These are phyloP conservation scores for Gastrodia elata DNA, from an alignment of 106 monocot species.

Conservation along the genomic window DNA sequence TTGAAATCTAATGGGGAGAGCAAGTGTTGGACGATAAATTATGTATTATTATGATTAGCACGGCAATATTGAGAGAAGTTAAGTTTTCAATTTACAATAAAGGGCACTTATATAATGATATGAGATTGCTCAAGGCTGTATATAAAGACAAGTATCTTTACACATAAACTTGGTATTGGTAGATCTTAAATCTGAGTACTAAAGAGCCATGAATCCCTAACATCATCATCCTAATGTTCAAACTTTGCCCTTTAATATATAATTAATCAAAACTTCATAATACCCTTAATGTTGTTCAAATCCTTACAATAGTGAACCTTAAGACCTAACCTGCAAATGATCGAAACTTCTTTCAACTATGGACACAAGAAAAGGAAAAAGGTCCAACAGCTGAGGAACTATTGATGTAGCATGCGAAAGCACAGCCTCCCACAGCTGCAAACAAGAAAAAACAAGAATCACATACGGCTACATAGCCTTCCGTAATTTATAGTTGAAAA, in stretches of 20 bases:
- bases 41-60: background rate
- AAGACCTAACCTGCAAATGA: constrained; percentile 63
- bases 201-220: background rate
- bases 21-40: background rate
- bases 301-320: background rate
- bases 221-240: background rate
- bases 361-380: constrained; percentile 71
- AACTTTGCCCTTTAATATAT: background rate
- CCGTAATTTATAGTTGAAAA: background rate
- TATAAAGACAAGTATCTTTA: background rate
- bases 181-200: background rate
- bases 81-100: background rate
- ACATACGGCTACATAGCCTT: background rate
- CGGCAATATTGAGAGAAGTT: background rate
- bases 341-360: constrained; percentile 89
- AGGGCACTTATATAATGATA: background rate
- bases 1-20: background rate
- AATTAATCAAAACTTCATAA: background rate
- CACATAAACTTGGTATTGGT: background rate
- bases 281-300: background rate
- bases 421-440: constrained; percentile 93
- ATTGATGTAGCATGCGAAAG: constrained; percentile 81
- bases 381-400: constrained; percentile 61
- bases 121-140: background rate
- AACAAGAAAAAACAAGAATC: constrained; percentile 3